These are phyloP conservation scores for Penicillium pulvis DNA, from an alignment of 495 filamentous ascomycete genomes.

Conservation along the genomic window DNA sequence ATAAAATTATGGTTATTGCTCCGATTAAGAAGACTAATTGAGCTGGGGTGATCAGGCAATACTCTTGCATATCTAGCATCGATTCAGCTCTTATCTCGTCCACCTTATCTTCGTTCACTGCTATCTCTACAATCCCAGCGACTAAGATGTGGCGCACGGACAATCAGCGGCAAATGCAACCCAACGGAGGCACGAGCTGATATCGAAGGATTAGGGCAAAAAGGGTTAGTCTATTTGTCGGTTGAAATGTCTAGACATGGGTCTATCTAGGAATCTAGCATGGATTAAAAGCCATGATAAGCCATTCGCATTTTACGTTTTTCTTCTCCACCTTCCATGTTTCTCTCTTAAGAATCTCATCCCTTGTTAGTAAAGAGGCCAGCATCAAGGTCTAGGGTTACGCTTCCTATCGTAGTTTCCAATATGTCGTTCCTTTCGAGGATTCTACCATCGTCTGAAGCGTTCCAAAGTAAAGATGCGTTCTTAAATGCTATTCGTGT, in stretches of 20 bases:
- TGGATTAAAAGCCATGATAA: background rate
- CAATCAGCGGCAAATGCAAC: background rate
- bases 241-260: background rate
- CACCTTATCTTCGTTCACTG: background rate
- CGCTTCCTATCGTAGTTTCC: background rate
- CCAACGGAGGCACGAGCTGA: background rate
- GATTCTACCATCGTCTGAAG: background rate
- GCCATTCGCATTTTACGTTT: background rate
- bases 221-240: background rate
- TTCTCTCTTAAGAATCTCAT: background rate
- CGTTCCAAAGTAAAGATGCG: background rate
- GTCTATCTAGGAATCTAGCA: background rate
- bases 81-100: background rate
- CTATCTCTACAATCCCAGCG: background rate
- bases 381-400: background rate
- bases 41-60: too few species aligned
- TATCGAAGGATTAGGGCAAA: background rate
- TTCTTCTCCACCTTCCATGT: background rate
- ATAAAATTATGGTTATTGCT: background rate
- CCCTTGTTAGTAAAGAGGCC: background rate
- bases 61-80: too few species aligned
- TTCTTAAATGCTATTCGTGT: background rate
- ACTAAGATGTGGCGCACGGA: background rate
- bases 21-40: background rate
- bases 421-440: conserved; percentile 1